These are phyloP conservation scores for Penicillium olsonii DNA, from an alignment of 2,329 filamentous ascomycete genomes.

Conservation along the genomic window DNA sequence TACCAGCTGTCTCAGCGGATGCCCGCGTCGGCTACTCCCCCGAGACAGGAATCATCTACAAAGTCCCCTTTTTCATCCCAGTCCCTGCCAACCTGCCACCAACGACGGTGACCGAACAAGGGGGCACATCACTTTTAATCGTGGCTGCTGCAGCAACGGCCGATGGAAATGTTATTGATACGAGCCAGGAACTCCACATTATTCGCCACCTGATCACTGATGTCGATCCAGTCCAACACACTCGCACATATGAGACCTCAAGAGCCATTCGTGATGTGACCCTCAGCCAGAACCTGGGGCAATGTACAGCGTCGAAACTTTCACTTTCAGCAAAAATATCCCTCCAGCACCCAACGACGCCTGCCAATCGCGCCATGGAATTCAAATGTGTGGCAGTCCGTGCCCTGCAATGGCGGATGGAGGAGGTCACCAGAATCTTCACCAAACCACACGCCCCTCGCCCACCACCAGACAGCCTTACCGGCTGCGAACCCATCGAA, in stretches of 20 bases:
- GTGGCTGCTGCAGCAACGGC: conserved; percentile 5
- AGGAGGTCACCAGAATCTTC: conserved; percentile 15
- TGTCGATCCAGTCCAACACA: conserved; percentile 9
- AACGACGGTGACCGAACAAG: conserved; percentile 8
- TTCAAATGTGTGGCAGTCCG: conserved; percentile 14
- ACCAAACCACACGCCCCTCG: neutral
- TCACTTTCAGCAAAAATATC: conserved; percentile 20
- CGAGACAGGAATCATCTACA: neutral
- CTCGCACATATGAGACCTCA: conserved; percentile 10
- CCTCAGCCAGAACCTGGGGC: conserved; percentile 7
- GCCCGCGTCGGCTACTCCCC: conserved; percentile 2
- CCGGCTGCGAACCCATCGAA: neutral
- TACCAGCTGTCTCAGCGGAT: neutral
- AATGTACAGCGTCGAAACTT: neutral
- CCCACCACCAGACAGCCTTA: neutral
- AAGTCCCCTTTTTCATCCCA: conserved; percentile 14
- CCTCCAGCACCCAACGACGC: conserved; percentile 26
- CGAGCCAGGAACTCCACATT: conserved; percentile 7
- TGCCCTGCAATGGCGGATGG: conserved; percentile 14
- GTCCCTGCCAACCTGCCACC: conserved; percentile 9
- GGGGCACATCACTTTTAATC: conserved; percentile 11
- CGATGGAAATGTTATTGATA: neutral
- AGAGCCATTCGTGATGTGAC: conserved; percentile 6
- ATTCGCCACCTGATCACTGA: conserved; percentile 8
- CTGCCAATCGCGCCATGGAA: conserved; percentile 7